A percentile compares a stretch with the other conserved stretches of the same genome.
These are phyloP conservation scores for Verticillium albo-atrum DNA, from an alignment of 2,329 filamentous ascomycete genomes.

Conservation along the genomic window DNA sequence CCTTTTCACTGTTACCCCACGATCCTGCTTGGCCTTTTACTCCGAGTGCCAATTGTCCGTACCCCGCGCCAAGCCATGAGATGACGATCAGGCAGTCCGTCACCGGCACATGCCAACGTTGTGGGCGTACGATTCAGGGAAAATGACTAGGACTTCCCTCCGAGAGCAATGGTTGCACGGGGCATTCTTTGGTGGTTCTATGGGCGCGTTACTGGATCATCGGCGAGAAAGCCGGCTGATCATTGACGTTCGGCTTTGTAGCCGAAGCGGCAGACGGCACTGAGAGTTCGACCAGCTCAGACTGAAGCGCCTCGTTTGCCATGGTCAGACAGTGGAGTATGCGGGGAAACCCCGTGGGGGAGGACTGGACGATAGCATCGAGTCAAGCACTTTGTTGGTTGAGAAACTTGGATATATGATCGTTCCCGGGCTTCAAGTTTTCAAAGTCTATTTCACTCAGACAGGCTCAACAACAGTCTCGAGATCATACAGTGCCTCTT, in stretches of 20 bases:
- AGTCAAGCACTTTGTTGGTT: neutral
- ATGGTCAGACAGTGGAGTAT: neutral
- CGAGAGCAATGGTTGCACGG: neutral
- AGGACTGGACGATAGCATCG: neutral
- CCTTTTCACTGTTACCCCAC: neutral
- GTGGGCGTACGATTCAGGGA: neutral
- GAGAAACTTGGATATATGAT: constrained; percentile 5
- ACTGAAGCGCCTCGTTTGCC: neutral
- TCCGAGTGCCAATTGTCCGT: neutral
- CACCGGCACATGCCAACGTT: neutral
- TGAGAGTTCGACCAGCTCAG: neutral
- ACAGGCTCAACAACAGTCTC: neutral
- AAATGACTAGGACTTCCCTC: neutral
- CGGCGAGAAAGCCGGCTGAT: neutral
- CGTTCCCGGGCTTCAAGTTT: neutral
- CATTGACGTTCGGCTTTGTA: neutral
- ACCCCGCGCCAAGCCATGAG: neutral
- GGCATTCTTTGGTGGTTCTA: neutral
- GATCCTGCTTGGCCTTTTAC: neutral
- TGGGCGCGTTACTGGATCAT: neutral
- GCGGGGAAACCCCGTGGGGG: neutral
- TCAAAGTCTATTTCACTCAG: neutral
- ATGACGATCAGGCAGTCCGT: neutral
- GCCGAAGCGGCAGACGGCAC: neutral
- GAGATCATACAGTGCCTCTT: neutral